Evolutionary conservation across 208 protist species (phyloP), one percentile per base, ranked within the genome.

Genomic region (Crithidia sp.): DNA sequence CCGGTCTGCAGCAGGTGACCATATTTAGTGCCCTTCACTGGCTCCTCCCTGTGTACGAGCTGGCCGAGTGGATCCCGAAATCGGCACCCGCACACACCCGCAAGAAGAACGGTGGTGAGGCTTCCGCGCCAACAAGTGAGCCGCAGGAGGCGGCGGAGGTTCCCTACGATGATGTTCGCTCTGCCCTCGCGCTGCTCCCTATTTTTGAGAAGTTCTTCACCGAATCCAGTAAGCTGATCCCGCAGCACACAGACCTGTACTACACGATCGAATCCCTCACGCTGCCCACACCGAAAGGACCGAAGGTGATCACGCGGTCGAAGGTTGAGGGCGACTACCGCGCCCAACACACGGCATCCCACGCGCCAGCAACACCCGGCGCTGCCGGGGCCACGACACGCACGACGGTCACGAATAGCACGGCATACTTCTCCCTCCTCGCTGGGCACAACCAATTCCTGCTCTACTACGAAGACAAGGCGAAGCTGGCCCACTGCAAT

Each of bases 401-500:
- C 54, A 67, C 67, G 7, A 89, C 81, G 50, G 73, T 85, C 43
- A 86, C 85, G 13, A 89, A 86, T 54, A 80, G 84, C 55, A 77
- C 72, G 5, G 82, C 81, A 17, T 86, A 82, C 79, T 94, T 94
- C 54, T 94, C 84, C 3, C 77, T 89, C 9, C 70, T 91, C 19
- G 83, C 82, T 3, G 72, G 77, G 8, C 83, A 88, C 66, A 86
- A 92, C 16, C 86, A 94, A 5, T 94, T 94, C 77, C 84, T 95
- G 40, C 62, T 86, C 44, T 83, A 87, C 74, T 91, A 91, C 75
- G 90, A 95, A 60, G 71, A 74, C 28, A 63, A 43, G 52, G 69
- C 82, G 65, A 83, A 88, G 66, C 71, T 95, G 58, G 50, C 60
- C 2, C 61, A 63, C 39, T 90, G 86, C 47, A 86, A 76, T n/a